Evolutionary conservation across 257 asterid species (phyloP).

Genomic region (Eucommia ulmoides): DNA sequence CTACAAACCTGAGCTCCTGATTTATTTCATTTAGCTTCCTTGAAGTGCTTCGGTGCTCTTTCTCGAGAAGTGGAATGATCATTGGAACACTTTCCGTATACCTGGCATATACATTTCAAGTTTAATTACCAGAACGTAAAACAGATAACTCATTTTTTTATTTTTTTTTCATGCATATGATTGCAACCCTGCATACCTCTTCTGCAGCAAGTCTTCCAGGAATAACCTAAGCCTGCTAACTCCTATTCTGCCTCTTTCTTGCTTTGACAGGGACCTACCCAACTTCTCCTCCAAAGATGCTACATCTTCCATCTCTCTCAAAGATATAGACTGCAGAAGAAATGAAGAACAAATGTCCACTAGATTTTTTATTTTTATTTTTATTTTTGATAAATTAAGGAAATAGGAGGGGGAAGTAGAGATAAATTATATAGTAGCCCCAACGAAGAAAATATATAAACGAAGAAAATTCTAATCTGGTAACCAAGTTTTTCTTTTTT

Average conservation of each 20-base stretch:
- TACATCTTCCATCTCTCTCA: conserved; percentile 76
- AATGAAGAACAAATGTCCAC: conserved; percentile 2
- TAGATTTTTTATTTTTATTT: too few species aligned
- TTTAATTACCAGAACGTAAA: conserved; percentile 12
- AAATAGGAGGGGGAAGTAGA: not conserved
- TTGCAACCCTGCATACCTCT: conserved; percentile 33
- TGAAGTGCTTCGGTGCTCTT: conserved; percentile 64
- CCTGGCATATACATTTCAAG: conserved; percentile 33
- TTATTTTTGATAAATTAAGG: conserved; percentile 7
- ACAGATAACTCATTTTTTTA: not conserved
- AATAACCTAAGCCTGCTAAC: conserved; percentile 85
- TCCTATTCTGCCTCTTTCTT: conserved; percentile 84
- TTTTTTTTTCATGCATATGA: not conserved
- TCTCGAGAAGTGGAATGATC: conserved; percentile 91
- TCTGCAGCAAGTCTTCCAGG: conserved; percentile 84
- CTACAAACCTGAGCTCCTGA: conserved; percentile 76
- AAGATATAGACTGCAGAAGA: conserved; percentile 56
- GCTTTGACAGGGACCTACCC: conserved; percentile 77
- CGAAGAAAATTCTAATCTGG: too few species aligned
- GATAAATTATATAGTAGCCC: not conserved
- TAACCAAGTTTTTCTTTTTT: too few species aligned
- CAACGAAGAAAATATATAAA: not conserved
- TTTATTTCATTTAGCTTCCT: conserved; percentile 77
- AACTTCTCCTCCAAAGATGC: conserved; percentile 83
- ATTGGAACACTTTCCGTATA: conserved; percentile 87